These are phyloP conservation scores for Linaria vulgaris DNA, from an alignment of 257 asterid genomes.

Conservation along the genomic window DNA sequence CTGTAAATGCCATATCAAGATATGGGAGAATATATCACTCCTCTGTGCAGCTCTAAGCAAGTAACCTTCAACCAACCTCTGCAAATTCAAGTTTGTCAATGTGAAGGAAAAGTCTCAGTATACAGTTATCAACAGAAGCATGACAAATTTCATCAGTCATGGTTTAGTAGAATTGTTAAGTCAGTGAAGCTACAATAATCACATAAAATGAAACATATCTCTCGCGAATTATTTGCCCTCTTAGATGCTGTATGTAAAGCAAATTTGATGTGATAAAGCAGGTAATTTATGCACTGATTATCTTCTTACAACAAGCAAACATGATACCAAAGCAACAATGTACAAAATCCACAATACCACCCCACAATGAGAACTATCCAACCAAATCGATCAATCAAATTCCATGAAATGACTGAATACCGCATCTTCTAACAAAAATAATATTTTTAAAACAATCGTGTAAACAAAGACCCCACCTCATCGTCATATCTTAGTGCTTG, in stretches of 20 bases:
- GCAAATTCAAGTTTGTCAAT: conserved; percentile 40
- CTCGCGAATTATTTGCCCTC: not conserved
- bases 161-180: not conserved
- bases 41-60: conserved; percentile 98
- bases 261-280: not conserved
- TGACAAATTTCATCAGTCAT: not conserved
- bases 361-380: conserved; percentile 12
- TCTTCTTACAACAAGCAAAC: conserved; percentile 5
- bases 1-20: conserved; percentile 98
- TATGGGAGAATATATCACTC: conserved; percentile 93
- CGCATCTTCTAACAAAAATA: not conserved
- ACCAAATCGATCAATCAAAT: conserved; percentile 6
- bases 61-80: conserved; percentile 95
- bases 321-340: not conserved
- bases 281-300: conserved; percentile 10
- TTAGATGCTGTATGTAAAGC: conserved; percentile 14
- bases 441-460: conserved; percentile 18
- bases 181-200: conserved; percentile 15
- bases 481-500: conserved; percentile 96
- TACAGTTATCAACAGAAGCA: conserved; percentile 25
- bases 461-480: conserved; percentile 57
- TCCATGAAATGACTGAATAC: conserved; percentile 11
- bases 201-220: conserved; percentile 5
- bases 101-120: conserved; percentile 15
- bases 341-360: conserved; percentile 1